Base-by-base conservation (phyloP, 495 filamentous ascomycete species). In the Xanthoparmelia taractica region DNA sequence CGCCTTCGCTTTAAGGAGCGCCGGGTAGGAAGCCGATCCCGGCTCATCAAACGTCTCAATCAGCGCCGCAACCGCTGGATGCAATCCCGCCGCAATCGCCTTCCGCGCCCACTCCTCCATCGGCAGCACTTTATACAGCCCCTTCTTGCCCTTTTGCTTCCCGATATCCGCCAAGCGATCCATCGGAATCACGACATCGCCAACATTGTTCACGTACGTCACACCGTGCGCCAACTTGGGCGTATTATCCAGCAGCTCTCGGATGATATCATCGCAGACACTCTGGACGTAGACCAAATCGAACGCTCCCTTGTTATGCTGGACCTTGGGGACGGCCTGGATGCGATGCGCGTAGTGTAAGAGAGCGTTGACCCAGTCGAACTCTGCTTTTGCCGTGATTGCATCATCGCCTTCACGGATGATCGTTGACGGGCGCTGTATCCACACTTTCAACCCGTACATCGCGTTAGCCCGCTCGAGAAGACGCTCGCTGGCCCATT, bases 341-440 rank as follows among this genome's bases (percentile, higher is more conserved):
- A 66, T 33, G 43, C 56, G 65, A 13, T 52, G 27, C 58, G 65
- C 41, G 40, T 67, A 70, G 8, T 23, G 23, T 17, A 70, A 17
- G 15, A 72, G 52, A 15, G 64, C 38, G 43, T 70, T 70, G 33
- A 72, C 57, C 68, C 68, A 70, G 33, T 72, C 70, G 18, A 64
- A 25, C 33, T 66, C 43, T 11, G 70, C 68, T 5, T 18, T 18
- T 18, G 37, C 50, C 2, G 36, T 45, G 37, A 8, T 47, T 17
- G 63, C 58, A 29, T 65, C 58, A 25, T 41, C 43, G 41, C 60
- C 59, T 40, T 67, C 66, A 5, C 71, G 65, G 17, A 69, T 59
- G 45, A 72, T 73, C 7, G 63, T 73, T 17, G 65, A 68, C 2
- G 69, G 70, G 8, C 69, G 69, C 29, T 72, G 63, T 17, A 72